These are phyloP conservation scores for Gymnopilus dilepis DNA, from an alignment of 768 basidiomycete genomes.

Conservation along the genomic window DNA sequence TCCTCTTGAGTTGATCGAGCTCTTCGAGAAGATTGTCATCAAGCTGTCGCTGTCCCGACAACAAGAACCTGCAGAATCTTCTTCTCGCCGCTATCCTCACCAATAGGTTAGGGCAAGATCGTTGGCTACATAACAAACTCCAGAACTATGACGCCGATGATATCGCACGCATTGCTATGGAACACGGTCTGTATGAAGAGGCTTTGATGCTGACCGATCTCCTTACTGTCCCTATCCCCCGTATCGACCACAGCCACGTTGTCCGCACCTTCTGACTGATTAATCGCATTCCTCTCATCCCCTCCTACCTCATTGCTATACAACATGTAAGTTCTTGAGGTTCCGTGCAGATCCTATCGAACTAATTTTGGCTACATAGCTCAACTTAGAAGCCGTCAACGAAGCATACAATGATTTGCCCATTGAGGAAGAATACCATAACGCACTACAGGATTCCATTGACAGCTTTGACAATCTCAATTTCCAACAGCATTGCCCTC, in stretches of 20 bases:
- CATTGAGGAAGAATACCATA: constrained; percentile 99
- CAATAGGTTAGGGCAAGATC: constrained; percentile 98
- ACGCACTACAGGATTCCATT: constrained; percentile 95
- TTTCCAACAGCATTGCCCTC: constrained; percentile 75
- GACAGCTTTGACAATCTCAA: constrained; percentile 98
- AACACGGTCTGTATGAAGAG: constrained; percentile 95
- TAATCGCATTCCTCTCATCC: constrained; percentile 94
- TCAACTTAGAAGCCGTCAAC: constrained; percentile 97
- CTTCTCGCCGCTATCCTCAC: constrained; percentile 95
- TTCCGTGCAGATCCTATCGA: constrained; percentile 8
- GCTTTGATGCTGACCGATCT: constrained; percentile 92
- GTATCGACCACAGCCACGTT: constrained; percentile 94
- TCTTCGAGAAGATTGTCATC: constrained; percentile 89
- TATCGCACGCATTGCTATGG: constrained; percentile 96
- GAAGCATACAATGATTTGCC: constrained; percentile 98
- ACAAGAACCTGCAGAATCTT: constrained; percentile 95
- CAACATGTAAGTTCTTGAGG: constrained; percentile 69
- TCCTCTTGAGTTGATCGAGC: neutral
- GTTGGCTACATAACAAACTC: constrained; percentile 97
- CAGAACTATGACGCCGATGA: constrained; percentile 94
- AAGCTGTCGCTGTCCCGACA: constrained; percentile 69
- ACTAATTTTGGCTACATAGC: constrained; percentile 44
- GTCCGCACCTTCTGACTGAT: constrained; percentile 95
- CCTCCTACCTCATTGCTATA: constrained; percentile 95
- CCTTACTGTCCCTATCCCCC: constrained; percentile 88